Percentiles rank a stretch among this genome's conserved stretches.
phyloP scores from a whole-genome alignment of 2,329 filamentous ascomycete species.

The Botrytis hyacinthi region DNA sequence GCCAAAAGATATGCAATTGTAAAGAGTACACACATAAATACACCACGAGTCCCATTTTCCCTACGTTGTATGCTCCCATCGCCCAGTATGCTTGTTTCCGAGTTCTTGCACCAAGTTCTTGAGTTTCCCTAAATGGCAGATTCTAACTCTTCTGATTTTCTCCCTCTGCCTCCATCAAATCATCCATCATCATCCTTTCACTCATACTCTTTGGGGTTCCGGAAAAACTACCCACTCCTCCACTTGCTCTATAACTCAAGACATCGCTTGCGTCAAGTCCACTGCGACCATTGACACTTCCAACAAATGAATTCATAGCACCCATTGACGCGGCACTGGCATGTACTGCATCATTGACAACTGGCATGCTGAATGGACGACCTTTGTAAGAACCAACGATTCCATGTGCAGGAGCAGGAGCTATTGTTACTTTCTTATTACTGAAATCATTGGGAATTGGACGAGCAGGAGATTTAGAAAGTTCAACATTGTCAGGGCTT shows the following conservation, averaged over 20 bases:
- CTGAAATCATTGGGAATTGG: not conserved
- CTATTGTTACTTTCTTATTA: slow-evolving; percentile 1
- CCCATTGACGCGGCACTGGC: slow-evolving; percentile 50
- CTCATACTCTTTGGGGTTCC: slow-evolving; percentile 35
- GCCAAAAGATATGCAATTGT: slow-evolving; percentile 10
- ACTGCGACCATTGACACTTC: slow-evolving; percentile 43
- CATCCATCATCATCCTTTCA: slow-evolving; percentile 38
- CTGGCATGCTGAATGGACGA: slow-evolving; percentile 50
- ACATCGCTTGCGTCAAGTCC: slow-evolving; percentile 36
- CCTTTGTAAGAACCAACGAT: slow-evolving; percentile 55
- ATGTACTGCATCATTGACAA: slow-evolving; percentile 51
- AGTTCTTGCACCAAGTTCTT: not conserved
- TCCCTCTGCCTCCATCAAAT: slow-evolving; percentile 30
- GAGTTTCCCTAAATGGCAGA: not conserved
- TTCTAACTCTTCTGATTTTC: slow-evolving; percentile 1
- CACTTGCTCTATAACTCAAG: slow-evolving; percentile 30
- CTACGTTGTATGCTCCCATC: not conserved
- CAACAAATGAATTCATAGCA: slow-evolving; percentile 51
- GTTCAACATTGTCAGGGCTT: slow-evolving; percentile 9
- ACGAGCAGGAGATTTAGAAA: slow-evolving; percentile 22
- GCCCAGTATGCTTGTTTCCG: not conserved
- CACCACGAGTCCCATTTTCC: not conserved
- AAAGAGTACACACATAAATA: slow-evolving; percentile 11
- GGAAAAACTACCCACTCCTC: slow-evolving; percentile 29
- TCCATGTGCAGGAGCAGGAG: slow-evolving; percentile 19